These are phyloP conservation scores for Paxillus rubicundulus DNA, from an alignment of 768 basidiomycete genomes.

Conservation along the genomic window DNA sequence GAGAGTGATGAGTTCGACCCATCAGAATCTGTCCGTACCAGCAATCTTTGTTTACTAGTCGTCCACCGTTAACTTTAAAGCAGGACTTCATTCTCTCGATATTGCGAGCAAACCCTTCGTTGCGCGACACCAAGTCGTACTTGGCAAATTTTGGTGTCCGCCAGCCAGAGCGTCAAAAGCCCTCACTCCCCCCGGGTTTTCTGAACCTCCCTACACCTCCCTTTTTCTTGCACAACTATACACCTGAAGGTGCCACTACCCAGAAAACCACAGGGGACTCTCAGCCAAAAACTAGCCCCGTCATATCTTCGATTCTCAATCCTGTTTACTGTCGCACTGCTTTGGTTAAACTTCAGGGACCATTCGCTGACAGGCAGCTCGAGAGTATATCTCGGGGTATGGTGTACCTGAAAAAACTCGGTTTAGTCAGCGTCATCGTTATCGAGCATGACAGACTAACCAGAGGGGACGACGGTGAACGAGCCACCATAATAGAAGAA, in stretches of 20 bases:
- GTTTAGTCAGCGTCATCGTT: slow-evolving; percentile 92
- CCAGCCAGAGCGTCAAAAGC: slow-evolving; percentile 35
- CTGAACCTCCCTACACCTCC: slow-evolving; percentile 28
- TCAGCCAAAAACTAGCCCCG: slow-evolving; percentile 43
- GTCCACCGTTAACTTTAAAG: slow-evolving; percentile 8
- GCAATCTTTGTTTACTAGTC: not conserved
- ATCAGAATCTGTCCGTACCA: slow-evolving; percentile 49
- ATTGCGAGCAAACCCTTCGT: slow-evolving; percentile 86
- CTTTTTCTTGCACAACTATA: slow-evolving; percentile 10
- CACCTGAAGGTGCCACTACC: slow-evolving; percentile 6
- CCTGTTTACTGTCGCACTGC: slow-evolving; percentile 85
- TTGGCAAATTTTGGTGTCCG: slow-evolving; percentile 86
- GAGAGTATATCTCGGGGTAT: slow-evolving; percentile 92
- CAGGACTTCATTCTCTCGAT: slow-evolving; percentile 98
- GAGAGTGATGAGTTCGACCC: slow-evolving; percentile 27
- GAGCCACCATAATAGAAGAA: slow-evolving; percentile 67
- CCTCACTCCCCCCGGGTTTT: slow-evolving; percentile 18
- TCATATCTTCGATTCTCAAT: slow-evolving; percentile 75
- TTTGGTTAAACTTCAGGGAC: slow-evolving; percentile 95
- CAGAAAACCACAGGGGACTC: slow-evolving; percentile 32
- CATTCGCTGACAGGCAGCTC: slow-evolving; percentile 89
- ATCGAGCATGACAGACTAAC: slow-evolving; percentile 82
- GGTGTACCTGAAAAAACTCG: slow-evolving; percentile 94
- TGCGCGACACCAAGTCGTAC: slow-evolving; percentile 87
- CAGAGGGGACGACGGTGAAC: slow-evolving; percentile 68